Conservation (phyloP, 305 asterid species). For the Andrographis paniculata region DNA sequence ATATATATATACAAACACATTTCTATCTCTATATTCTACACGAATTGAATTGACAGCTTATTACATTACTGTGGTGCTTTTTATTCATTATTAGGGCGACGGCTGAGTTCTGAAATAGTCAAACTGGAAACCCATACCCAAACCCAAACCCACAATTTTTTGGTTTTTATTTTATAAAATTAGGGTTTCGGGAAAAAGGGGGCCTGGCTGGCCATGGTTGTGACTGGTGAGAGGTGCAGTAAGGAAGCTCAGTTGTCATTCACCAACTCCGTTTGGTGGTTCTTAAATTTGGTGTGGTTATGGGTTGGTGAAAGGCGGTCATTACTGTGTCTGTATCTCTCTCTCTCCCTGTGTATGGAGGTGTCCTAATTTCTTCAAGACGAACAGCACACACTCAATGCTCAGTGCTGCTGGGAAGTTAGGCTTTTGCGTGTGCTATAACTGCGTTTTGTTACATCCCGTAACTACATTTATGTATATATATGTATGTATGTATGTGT, state of each 20-base stretch:
- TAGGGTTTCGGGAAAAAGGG: conserved; percentile 30
- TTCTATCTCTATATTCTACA: too few relatives aligned
- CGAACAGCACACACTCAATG: conserved; percentile 25
- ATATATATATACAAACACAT: conserved; percentile 12
- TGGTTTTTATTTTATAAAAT: too few relatives aligned
- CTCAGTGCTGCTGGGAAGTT: conserved; percentile 27
- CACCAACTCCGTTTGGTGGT: conserved; percentile 52
- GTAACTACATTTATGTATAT: too few relatives aligned
- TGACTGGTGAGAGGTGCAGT: conserved; percentile 17
- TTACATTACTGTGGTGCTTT: too few relatives aligned
- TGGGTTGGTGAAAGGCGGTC: conserved; percentile 47
- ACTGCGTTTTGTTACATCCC: conserved; percentile 19
- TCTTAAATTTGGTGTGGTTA: conserved; percentile 44
- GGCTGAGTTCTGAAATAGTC: conserved; percentile 33
- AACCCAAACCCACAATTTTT: conserved; percentile 27
- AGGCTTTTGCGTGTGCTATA: conserved; percentile 32
- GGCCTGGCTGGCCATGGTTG: conserved; percentile 16
- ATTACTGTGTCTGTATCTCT: conserved; percentile 6
- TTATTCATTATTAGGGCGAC: conserved; percentile 16
- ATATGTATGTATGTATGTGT: too few relatives aligned
- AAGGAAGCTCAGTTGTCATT: conserved; percentile 52
- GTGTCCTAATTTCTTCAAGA: conserved; percentile 7
- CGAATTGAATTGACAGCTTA: too few relatives aligned
- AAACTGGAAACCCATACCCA: too few relatives aligned
- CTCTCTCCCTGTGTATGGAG: too few relatives aligned